Evolutionary conservation across 1,284 basidiomycete genomes (phyloP), one percentile per base, ranked within the genome.

Genomic region (Somion occarium): DNA sequence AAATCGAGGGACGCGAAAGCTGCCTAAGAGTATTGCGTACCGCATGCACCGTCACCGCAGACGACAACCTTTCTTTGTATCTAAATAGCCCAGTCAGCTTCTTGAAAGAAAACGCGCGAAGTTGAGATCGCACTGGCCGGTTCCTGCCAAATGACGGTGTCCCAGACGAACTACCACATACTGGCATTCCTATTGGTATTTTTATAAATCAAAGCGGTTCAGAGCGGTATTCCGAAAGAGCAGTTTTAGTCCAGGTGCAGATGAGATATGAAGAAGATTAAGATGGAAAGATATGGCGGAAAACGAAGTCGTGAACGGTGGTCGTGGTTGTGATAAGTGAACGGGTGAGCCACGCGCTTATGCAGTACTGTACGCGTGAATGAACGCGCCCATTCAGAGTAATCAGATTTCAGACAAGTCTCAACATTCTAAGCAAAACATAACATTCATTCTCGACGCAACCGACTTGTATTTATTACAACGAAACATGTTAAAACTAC

Each of bases 31-130:
- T 39, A 39, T 37, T 34, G 64, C 74, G 51, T 65, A 85, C 93
- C 93, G 62, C 89, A 93, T 46, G 93, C 94, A 59, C 94, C 94
- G 69, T 98, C 94, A 37, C 94, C 94, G 54, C 93, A 85, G 5
- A 97, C 85, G 2, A 91, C 88, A 4, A 89, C 75, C 69, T 91
- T 89, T 39, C 83, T 73, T 63, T 82, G 79, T 44, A 86, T 62
- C 80, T 83, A 49, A 9, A 34, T 12, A n/a, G 25, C 25, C 3
- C n/a, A 26, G 23, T 24, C 19, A 24, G 18, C 46, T 38, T 34
- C 38, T 24, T n/a, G 38, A 39, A 25, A 22, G 38, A 25, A 37
- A 42, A 41, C 19, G 9, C 23, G 24, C 5, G 48, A 44, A 42
- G 44, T 22, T 26, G 23, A n/a, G 22, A 44, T 49, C 61, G 54